Evolutionary conservation across 1,284 basidiomycete genomes (phyloP).

Genomic region (Microstroma glucosiphilum): DNA sequence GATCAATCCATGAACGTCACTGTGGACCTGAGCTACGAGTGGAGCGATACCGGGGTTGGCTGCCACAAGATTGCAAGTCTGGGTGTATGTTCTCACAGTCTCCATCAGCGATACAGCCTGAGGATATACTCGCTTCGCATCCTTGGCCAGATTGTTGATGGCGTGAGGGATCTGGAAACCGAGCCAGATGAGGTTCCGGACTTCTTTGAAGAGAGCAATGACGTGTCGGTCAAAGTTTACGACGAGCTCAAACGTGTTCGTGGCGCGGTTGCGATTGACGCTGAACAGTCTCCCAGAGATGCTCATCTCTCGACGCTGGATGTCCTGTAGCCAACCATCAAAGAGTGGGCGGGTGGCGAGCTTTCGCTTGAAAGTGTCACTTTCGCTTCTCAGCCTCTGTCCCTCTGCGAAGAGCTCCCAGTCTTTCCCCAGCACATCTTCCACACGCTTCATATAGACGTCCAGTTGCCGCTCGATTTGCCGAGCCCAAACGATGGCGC

Average conservation of each 20-base stretch:
- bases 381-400: constrained; percentile 88
- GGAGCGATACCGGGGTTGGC: constrained; percentile 79
- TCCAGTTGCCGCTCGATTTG: constrained; percentile 95
- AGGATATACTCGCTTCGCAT: constrained; percentile 94
- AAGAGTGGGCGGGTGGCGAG: constrained; percentile 88
- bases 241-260: constrained; percentile 65
- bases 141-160: constrained; percentile 91
- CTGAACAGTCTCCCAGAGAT: constrained; percentile 95
- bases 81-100: constrained; percentile 90
- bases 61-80: constrained; percentile 81
- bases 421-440: constrained; percentile 93
- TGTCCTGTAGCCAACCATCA: constrained; percentile 93
- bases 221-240: constrained; percentile 98
- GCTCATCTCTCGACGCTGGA: constrained; percentile 77
- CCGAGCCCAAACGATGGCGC: constrained; percentile 94
- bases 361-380: constrained; percentile 85
- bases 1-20: constrained; percentile 35
- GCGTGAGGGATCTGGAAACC: constrained; percentile 91
- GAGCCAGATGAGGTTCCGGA: constrained; percentile 89
- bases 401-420: constrained; percentile 99
- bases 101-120: constrained; percentile 93
- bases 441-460: constrained; percentile 98
- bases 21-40: constrained; percentile 54
- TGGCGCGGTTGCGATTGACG: constrained; percentile 68
- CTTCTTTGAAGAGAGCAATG: constrained; percentile 96